Evolutionary conservation across 2,329 filamentous ascomycete species (phyloP).

Genomic region (Torrubiella hemipterigena): DNA sequence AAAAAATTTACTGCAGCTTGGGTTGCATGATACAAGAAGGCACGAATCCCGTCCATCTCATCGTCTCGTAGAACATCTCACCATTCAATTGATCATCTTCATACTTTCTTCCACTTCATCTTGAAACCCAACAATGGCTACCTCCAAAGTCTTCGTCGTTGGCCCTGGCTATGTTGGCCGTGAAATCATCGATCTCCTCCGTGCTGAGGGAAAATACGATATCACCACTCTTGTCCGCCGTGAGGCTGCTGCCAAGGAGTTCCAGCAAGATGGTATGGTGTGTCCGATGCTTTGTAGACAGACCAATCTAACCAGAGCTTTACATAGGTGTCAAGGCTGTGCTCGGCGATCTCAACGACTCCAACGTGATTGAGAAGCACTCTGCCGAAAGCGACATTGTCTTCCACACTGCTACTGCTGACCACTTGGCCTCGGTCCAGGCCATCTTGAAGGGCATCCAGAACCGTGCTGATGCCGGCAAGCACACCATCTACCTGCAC

Average conservation of each 20-base stretch:
- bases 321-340: neutral
- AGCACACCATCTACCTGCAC: neutral
- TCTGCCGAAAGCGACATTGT: neutral
- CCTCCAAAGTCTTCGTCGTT: neutral
- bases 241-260: neutral
- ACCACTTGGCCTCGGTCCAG: neutral
- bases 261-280: neutral
- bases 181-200: constrained; percentile 1
- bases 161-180: constrained; percentile 2
- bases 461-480: neutral
- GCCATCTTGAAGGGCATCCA: constrained; percentile 1
- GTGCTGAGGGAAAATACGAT: neutral
- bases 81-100: too few relatives aligned
- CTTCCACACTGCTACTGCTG: constrained; percentile 1
- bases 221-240: neutral
- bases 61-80: too few relatives aligned
- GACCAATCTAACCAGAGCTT: neutral
- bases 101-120: too few relatives aligned
- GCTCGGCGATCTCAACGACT: neutral
- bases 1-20: too few relatives aligned
- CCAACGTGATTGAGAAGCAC: neutral
- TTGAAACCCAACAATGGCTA: too few relatives aligned
- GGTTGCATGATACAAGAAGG: too few relatives aligned
- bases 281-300: neutral
- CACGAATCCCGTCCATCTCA: too few relatives aligned